Conservation (phyloP, 352 stramenopile species). For the Phytophthora macrochlamydospora region DNA sequence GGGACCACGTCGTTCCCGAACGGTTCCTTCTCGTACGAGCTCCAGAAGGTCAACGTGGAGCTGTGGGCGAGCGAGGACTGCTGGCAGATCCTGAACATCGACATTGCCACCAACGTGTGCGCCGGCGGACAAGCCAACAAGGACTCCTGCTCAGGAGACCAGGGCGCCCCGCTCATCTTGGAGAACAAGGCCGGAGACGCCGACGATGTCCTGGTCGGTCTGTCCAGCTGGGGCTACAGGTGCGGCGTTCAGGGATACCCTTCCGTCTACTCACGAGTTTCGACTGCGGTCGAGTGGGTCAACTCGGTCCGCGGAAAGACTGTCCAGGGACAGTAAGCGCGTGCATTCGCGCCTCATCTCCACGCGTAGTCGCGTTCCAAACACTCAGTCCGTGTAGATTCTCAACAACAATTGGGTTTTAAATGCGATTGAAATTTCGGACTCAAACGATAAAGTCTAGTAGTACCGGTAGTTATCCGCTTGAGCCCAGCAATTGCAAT, state of each 20-base stretch:
- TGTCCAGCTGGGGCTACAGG: conserved; percentile 9
- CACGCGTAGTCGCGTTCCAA: too few species aligned
- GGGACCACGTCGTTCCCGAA: conserved; percentile 4
- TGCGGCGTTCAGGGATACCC: conserved; percentile 10
- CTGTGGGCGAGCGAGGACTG: conserved; percentile 18
- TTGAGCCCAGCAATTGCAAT: too few species aligned
- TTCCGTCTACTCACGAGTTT: conserved; percentile 30
- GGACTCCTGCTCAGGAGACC: conserved; percentile 4
- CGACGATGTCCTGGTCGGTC: conserved; percentile 11
- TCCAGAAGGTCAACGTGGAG: conserved; percentile 17
- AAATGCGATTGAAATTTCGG: too few species aligned
- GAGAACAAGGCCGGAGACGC: conserved; percentile 4
- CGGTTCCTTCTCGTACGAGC: conserved; percentile 12
- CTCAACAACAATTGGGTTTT: too few species aligned
- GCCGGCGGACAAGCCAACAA: conserved; percentile 15
- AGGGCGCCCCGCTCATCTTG: conserved; percentile 20
- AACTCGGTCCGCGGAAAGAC: not conserved
- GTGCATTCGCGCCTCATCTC: too few species aligned
- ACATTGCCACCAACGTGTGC: conserved; percentile 17
- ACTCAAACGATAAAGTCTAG: too few species aligned
- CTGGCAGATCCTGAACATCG: conserved; percentile 2
- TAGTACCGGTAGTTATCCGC: too few species aligned
- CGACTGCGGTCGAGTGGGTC: conserved; percentile 17
- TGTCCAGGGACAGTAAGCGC: too few species aligned
- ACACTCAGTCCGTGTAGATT: too few species aligned